Evolutionary conservation across 2,329 filamentous ascomycete genomes (phyloP), one percentile per base, ranked within the genome.

Genomic region (Salinomyces thailandicus): DNA sequence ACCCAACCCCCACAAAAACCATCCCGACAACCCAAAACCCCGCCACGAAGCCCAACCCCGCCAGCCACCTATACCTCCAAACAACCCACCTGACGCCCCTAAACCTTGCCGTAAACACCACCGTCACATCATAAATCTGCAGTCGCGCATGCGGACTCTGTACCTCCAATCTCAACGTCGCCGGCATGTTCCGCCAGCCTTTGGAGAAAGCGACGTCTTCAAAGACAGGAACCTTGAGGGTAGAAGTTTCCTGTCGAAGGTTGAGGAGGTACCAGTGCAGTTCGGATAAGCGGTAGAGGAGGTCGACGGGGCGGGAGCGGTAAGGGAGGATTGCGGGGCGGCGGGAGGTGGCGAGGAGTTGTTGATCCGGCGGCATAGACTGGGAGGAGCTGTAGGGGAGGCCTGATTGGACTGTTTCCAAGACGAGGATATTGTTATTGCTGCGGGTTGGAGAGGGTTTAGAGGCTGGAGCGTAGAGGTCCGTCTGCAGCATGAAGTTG

Each of bases 401-500:
- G 20, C 20, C 14, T 51, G 33, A 6, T 40, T 44, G 14, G 45
- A 38, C 19, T 48, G 39, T n/a, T n/a, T n/a, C n/a, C n/a, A n/a
- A n/a, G n/a, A n/a, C n/a, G n/a, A n/a, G n/a, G n/a, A n/a, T 12
- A 51, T 31, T n/a, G n/a, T n/a, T n/a, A n/a, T n/a, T n/a, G n/a
- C n/a, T n/a, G n/a, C n/a, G n/a, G n/a, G n/a, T n/a, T n/a, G n/a
- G n/a, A n/a, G n/a, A n/a, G 22, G 22, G 22, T 8, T 26, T 26
- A n/a, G 22, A 5, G 42, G 50, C 53, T 5, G 59, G 36, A 5
- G 48, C 60, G 33, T 83, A 70, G 35, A 94, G 72, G 42, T 77
- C 73, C 12, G 94, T 64, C 31, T 83, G 79, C 13, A 96, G 66
- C 91, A 98, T 98, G 68, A 95, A 96, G 63, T 96, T 96, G 18